Evolutionary conservation across 805 yeast species (phyloP).

Genomic region (Cyberlindnera samutprakarnensis): DNA sequence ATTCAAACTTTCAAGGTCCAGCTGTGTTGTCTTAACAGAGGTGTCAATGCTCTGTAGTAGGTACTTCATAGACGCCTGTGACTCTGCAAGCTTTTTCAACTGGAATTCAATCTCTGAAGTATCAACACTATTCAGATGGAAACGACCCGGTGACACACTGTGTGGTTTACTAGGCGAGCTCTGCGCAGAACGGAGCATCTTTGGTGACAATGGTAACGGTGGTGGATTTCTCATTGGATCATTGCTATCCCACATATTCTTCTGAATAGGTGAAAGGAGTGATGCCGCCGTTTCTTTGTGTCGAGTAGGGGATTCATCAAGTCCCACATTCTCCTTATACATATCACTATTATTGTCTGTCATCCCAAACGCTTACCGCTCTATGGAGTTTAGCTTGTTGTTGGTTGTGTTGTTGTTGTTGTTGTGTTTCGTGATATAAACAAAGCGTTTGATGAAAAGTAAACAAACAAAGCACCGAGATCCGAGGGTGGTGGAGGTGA

Average conservation of each 20-base stretch:
- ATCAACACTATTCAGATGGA: constrained; percentile 14
- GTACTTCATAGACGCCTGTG: constrained; percentile 24
- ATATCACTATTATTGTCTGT: constrained; percentile 1
- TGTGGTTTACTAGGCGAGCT: constrained; percentile 7
- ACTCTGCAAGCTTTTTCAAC: constrained; percentile 21
- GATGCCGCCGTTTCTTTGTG: constrained; percentile 4
- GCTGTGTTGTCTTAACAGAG: constrained; percentile 22
- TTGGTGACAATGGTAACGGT: constrained; percentile 33
- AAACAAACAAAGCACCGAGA: constrained; percentile 8
- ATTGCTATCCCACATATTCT: constrained; percentile 30
- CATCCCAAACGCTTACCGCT: too few species aligned
- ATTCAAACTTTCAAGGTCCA: constrained; percentile 21
- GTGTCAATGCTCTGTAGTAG: constrained; percentile 21
- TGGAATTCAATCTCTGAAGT: constrained; percentile 20
- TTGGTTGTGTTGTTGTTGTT: too few species aligned
- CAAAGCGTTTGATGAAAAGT: too few species aligned
- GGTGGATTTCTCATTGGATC: constrained; percentile 35
- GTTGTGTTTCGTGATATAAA: too few species aligned
- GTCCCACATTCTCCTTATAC: constrained; percentile 13
- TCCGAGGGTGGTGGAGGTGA: too few species aligned
- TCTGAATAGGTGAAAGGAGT: constrained; percentile 14
- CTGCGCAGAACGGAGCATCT: constrained; percentile 23
- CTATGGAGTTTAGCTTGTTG: too few species aligned
- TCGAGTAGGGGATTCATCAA: constrained; percentile 10
- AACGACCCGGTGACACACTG: constrained; percentile 16